phyloP scores from a whole-genome alignment of 2,329 filamentous ascomycete genomes.

The Aspergillus quadricinctus region DNA sequence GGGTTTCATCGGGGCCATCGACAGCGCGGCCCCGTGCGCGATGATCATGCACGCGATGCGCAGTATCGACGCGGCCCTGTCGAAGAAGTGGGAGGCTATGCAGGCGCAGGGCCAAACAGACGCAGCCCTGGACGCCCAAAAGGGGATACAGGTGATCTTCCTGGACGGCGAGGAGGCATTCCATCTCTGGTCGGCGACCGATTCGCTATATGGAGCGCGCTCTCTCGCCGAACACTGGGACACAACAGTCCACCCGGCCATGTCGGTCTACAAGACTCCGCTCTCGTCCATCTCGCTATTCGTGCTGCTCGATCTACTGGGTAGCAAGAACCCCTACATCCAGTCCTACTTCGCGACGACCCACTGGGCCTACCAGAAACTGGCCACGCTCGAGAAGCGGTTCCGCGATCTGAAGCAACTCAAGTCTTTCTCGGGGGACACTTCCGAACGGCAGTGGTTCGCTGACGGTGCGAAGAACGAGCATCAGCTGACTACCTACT shows the following conservation, averaged over 20 bases:
- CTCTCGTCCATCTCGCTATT: slow-evolving; percentile 81
- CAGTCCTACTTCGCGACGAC: slow-evolving; percentile 86
- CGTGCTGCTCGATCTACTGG: slow-evolving; percentile 85
- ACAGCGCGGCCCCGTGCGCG: slow-evolving; percentile 90
- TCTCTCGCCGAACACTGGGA: slow-evolving; percentile 83
- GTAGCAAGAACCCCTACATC: slow-evolving; percentile 62
- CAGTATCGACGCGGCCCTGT: slow-evolving; percentile 74
- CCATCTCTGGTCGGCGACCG: slow-evolving; percentile 68
- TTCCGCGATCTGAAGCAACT: slow-evolving; percentile 64
- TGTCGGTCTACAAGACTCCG: slow-evolving; percentile 69
- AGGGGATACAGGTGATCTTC: slow-evolving; percentile 82
- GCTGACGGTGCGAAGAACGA: slow-evolving; percentile 56
- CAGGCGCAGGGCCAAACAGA: slow-evolving; percentile 52
- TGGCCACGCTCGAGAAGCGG: slow-evolving; percentile 70
- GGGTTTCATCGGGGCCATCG: slow-evolving; percentile 89
- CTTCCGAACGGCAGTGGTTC: slow-evolving; percentile 55
- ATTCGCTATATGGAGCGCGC: slow-evolving; percentile 84
- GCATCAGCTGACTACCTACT: slow-evolving; percentile 43
- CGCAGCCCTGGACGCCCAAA: slow-evolving; percentile 62
- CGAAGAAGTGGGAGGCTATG: slow-evolving; percentile 76
- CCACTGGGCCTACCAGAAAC: slow-evolving; percentile 83
- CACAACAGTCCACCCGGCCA: slow-evolving; percentile 59
- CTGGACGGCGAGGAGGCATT: slow-evolving; percentile 96
- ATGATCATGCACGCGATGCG: slow-evolving; percentile 84
- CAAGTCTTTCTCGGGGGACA: slow-evolving; percentile 50